Base-by-base conservation (phyloP, 176 grass and related monocot genomes). In the Avena sativa region DNA sequence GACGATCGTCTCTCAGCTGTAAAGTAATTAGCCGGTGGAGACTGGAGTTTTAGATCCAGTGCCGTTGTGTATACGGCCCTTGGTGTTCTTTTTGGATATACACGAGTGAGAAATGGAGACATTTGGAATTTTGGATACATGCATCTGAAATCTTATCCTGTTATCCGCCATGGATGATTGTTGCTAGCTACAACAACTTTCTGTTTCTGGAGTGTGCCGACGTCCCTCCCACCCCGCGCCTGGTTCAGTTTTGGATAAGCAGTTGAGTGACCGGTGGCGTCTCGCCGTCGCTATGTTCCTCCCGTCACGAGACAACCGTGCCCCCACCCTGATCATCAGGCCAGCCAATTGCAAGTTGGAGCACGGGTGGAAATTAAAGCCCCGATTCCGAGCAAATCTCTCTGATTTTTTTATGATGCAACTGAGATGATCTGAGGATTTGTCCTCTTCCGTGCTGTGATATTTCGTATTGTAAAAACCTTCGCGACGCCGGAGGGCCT, bases 241-340 rank as follows among this genome's bases (percentile, higher is more conserved):
- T 28, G 28, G 28, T 6, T 53, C 48, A 9, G 26, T 59, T 79
- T 87, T 14, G 65, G 84, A 90, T 90, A 83, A 83, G 63, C 84
- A 6, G 15, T 1, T 28, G n/a, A 51, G 80, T 8, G 59, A 4
- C 4, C n/a, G 56, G 34, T 48, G 79, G 26, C 84, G 79, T 67
- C 65, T 79, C 64, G 55, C 71, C 61, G 43, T 73, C 66, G 57
- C 82, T 66, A 36, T 36, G 28, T 28, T 43, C 71, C 48, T 60
- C 67, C 32, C 49, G 3, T 89, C 88, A 85, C 50, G 83, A 78
- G 58, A 20, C 50, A 50, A 77, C 77, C 57, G 88, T 89, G 82
- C 7, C 0, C 43, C 43, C 5, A 46, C 43, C 43, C 43, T 1
- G 43, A 46, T 46, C 34, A 36, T 4, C 34, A 36, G 34, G 34